A percentile compares a stretch with the other conserved stretches of the same genome.
phyloP scores from a whole-genome alignment of 371 early-diverging fungal genomes.

The Saksenaea vasiformis region DNA sequence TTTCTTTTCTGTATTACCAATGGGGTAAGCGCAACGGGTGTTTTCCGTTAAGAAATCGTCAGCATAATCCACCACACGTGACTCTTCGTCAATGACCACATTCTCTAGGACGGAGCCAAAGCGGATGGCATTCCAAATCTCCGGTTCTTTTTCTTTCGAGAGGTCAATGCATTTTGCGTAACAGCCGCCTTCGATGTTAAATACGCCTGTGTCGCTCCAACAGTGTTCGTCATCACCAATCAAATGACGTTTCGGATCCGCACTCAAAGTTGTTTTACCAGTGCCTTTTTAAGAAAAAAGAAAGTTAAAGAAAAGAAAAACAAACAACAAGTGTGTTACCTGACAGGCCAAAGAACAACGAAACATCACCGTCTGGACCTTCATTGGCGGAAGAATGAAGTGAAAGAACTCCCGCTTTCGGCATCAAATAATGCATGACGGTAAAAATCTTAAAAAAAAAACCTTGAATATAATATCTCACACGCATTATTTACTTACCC shows the following conservation, averaged over 20 bases:
- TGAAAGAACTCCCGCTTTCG: constrained; percentile 95
- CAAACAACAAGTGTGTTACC: constrained; percentile 40
- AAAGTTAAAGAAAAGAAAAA: background rate
- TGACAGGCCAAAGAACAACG: constrained; percentile 95
- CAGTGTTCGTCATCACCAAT: constrained; percentile 99
- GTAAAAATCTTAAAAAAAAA: constrained; percentile 70
- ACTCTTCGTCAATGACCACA: constrained; percentile 78
- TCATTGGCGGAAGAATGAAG: constrained; percentile 96
- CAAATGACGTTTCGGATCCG: constrained; percentile 86
- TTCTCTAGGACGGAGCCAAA: constrained; percentile 95
- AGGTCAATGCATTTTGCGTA: constrained; percentile 96
- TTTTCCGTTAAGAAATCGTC: constrained; percentile 87
- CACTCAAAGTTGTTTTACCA: constrained; percentile 95
- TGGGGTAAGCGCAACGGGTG: constrained; percentile 95
- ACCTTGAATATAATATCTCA: background rate
- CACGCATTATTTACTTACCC: constrained; percentile 45
- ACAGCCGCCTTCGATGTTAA: constrained; percentile 98
- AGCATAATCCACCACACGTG: constrained; percentile 86
- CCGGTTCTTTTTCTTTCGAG: constrained; percentile 93
- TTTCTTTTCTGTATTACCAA: constrained; percentile 27
- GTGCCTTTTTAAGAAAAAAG: constrained; percentile 43
- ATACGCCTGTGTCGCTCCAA: constrained; percentile 92
- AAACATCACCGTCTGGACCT: constrained; percentile 86
- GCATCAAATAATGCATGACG: constrained; percentile 98
- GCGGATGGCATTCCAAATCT: constrained; percentile 88